Evolutionary conservation across 352 stramenopile genomes (phyloP), one percentile per base, ranked within the genome.

Genomic region (Globisporangium cederbergense): DNA sequence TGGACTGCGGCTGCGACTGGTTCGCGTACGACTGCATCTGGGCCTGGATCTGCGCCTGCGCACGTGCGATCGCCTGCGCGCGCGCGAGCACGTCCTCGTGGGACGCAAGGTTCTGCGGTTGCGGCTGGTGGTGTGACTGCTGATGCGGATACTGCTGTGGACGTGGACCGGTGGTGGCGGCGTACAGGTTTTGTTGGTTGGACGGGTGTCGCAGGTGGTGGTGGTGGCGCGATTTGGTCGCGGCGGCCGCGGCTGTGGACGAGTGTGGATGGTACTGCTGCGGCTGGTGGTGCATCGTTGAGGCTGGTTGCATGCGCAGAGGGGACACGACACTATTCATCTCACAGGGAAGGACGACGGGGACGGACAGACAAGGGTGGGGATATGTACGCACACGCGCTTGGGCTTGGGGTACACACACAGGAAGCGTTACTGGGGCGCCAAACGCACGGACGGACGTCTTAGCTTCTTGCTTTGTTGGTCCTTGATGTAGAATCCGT

Each of bases 31-130:
- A 64, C 56, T 77, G 70, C 45, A 75, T 65, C 70, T 79, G 72
- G 61, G 70, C 70, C 60, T 76, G 70, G 54, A 74, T 69, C 52
- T 85, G 73, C 20, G 61, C 46, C 55, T 77, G 70, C 20, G 67
- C 64, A 7, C 53, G 50, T 10, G 71, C 71, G 58, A 77, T 70
- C 38, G 68, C 67, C 16, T 74, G 67, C 9, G 71, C 71, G 16
- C 64, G 69, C 11, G 61, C 62, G 14, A 71, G 42, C 14, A 74
- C 61, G 49, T 79, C 73, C 22, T 75, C 51, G 51, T 62, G 32
- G 18, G 36, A 16, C 18, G 30, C 43, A 25, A 18, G 47, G 16
- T 50, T 13, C n/a, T 55, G 52, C 51, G 50, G 50, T 40, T 53
- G 52, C 34, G 40, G 28, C 6, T 18, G 25, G 25, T 38, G 40